phyloP scores from a whole-genome alignment of 2,329 filamentous ascomycete genomes.

The Venturia nashicola region DNA sequence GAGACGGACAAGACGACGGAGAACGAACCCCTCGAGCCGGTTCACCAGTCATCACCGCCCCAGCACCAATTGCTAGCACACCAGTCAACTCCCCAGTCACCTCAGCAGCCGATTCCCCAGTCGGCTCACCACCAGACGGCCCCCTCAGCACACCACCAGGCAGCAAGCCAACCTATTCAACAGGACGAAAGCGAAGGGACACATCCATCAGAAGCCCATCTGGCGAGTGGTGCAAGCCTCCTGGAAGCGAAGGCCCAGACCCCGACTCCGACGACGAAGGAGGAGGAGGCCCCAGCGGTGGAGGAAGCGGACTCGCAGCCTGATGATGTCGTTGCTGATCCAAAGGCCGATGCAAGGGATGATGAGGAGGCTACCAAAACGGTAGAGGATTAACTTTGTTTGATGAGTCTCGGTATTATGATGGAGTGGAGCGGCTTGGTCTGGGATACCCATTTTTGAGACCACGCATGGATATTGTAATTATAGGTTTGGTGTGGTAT shows the following conservation, averaged over 20 bases:
- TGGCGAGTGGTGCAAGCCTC: background rate
- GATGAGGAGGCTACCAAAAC: background rate
- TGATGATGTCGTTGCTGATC: background rate
- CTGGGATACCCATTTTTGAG: background rate
- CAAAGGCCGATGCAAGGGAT: background rate
- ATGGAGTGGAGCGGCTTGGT: background rate
- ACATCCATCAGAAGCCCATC: background rate
- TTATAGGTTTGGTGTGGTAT: background rate
- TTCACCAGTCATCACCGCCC: background rate
- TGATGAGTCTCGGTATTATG: background rate
- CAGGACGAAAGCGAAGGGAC: background rate
- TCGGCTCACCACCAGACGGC: background rate
- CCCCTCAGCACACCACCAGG: background rate
- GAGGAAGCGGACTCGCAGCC: background rate
- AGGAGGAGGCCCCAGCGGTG: background rate
- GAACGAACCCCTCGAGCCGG: background rate
- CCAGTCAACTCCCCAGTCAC: background rate
- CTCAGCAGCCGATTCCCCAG: background rate
- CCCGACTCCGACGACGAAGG: background rate
- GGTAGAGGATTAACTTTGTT: background rate
- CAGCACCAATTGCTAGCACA: background rate
- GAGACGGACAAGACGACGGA: conserved; percentile 3
- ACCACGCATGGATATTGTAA: background rate
- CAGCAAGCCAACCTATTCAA: background rate
- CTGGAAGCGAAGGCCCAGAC: background rate